A percentile compares a stretch with the other conserved stretches of the same genome.
Conservation (phyloP, 176 grass and related monocot genomes). For the Microstegium vimineum region DNA sequence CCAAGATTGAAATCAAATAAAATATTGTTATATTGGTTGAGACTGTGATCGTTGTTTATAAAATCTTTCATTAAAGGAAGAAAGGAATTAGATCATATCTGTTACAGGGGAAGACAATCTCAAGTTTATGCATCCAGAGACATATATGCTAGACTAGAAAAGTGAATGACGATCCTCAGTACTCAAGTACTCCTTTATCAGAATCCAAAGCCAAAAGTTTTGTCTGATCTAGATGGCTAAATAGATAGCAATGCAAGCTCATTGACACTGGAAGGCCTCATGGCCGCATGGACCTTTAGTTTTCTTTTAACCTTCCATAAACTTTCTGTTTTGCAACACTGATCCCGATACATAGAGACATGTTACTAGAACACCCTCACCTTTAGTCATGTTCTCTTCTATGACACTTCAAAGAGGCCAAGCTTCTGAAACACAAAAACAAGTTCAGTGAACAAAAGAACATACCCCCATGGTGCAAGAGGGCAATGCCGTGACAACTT, state of each 20-base stretch:
- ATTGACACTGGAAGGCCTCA: slow-evolving; percentile 53
- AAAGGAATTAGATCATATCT: background rate
- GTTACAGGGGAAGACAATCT: slow-evolving; percentile 22
- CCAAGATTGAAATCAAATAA: background rate
- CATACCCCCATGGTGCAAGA: slow-evolving; percentile 24
- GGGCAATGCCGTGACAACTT: slow-evolving; percentile 26
- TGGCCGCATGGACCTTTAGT: slow-evolving; percentile 52
- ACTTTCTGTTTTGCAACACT: slow-evolving; percentile 43
- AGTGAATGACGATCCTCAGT: slow-evolving; percentile 15
- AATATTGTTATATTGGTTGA: background rate
- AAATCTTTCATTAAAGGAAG: slow-evolving; percentile 10
- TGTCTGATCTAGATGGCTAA: slow-evolving; percentile 51
- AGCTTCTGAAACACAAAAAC: slow-evolving; percentile 58
- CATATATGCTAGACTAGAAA: background rate
- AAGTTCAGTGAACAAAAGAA: slow-evolving; percentile 46
- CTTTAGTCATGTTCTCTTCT: slow-evolving; percentile 41
- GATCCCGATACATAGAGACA: slow-evolving; percentile 60
- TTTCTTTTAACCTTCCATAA: slow-evolving; percentile 34
- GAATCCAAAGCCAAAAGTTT: slow-evolving; percentile 41
- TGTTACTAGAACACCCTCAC: slow-evolving; percentile 25
- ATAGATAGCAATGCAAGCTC: slow-evolving; percentile 52
- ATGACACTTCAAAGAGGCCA: slow-evolving; percentile 40
- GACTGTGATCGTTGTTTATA: background rate
- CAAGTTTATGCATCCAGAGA: slow-evolving; percentile 16
- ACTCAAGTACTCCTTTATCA: slow-evolving; percentile 36